Base-by-base conservation (phyloP, 192 early-diverging fungal genomes). In the Endogone sp. region DNA sequence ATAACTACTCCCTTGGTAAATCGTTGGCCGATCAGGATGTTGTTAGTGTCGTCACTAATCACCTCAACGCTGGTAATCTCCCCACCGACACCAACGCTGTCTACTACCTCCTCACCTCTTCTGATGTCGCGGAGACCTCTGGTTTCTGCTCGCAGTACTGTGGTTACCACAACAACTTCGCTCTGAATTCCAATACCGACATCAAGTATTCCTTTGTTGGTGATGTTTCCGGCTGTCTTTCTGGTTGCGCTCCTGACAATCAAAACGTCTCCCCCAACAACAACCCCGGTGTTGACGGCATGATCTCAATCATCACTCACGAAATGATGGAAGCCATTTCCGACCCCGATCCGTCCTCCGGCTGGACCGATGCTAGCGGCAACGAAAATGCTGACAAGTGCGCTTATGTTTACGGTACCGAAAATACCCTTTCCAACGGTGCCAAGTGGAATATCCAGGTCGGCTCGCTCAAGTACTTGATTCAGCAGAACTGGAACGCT, bases 321-420 rank as follows among this genome's bases (percentile, higher is more conserved):
- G 76, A 77, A 71, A 32, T 77, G 22, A 58, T 62, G 58, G 76
- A 77, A 44, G 70, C 66, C 25, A 60, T 26, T 3, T 72, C 69
- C 23, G 77, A 77, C 70, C 76, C 76, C 25, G 56, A 79, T 30
- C 24, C 24, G 21, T 66, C 62, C 60, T 61, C 44, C 58, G 73
- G 63, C 29, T 75, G 73, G 67, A 65, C 59, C 32, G 76, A 77
- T 75, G 67, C 56, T 29, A 49, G 73, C n/a, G 76, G 73, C n/a
- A 63, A 77, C 29, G 76, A 75, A 58, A 77, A 73, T 56, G 67
- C 67, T 29, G 71, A 77, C 29, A 77, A 67, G 61, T 77, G 73
- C 65, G 67, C 67, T 24, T 77, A 49, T 28, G 65, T 56, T 63
- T 77, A 63, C 37, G 67, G 73, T 20, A 68, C 65, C 54, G 69